phyloP scores from a whole-genome alignment of 2,329 filamentous ascomycete genomes.

The Cadophora gregata region DNA sequence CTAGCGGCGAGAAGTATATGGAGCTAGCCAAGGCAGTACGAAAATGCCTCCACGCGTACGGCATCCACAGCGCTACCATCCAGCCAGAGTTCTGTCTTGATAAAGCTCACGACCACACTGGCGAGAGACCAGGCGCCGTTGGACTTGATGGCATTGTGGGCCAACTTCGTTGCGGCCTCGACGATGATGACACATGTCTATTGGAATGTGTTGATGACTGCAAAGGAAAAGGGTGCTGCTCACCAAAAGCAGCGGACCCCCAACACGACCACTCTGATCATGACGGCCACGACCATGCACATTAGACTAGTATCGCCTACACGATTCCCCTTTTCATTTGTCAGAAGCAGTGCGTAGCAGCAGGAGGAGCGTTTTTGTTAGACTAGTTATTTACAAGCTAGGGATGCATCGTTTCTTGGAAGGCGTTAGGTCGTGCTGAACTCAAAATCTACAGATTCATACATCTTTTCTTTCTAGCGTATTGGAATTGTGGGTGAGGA shows the following conservation, averaged over 20 bases:
- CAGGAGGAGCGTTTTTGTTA: not conserved
- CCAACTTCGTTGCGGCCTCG: slow-evolving; percentile 36
- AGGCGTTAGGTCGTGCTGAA: slow-evolving; percentile 7
- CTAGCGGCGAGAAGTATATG: slow-evolving; percentile 86
- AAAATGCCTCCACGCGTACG: slow-evolving; percentile 90
- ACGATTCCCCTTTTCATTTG: slow-evolving; percentile 25
- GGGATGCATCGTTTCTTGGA: not conserved
- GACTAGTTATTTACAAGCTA: not conserved
- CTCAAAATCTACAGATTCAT: not conserved
- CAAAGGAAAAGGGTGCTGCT: slow-evolving; percentile 44
- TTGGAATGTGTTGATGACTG: slow-evolving; percentile 45
- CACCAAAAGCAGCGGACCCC: slow-evolving; percentile 31
- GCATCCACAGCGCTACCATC: slow-evolving; percentile 96
- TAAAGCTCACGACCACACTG: slow-evolving; percentile 42
- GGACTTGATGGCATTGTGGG: slow-evolving; percentile 40
- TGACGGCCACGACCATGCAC: slow-evolving; percentile 42
- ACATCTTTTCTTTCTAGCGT: not conserved
- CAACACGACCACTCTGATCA: slow-evolving; percentile 41
- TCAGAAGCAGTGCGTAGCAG: not conserved
- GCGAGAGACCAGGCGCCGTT: slow-evolving; percentile 27
- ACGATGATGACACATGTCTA: slow-evolving; percentile 42
- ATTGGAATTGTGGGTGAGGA: not conserved
- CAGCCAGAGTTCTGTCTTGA: slow-evolving; percentile 85
- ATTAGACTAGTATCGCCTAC: slow-evolving; percentile 35
- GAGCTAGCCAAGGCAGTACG: slow-evolving; percentile 81